These are phyloP conservation scores for Pythium scleroteichum DNA, from an alignment of 352 stramenopile genomes.

Conservation along the genomic window DNA sequence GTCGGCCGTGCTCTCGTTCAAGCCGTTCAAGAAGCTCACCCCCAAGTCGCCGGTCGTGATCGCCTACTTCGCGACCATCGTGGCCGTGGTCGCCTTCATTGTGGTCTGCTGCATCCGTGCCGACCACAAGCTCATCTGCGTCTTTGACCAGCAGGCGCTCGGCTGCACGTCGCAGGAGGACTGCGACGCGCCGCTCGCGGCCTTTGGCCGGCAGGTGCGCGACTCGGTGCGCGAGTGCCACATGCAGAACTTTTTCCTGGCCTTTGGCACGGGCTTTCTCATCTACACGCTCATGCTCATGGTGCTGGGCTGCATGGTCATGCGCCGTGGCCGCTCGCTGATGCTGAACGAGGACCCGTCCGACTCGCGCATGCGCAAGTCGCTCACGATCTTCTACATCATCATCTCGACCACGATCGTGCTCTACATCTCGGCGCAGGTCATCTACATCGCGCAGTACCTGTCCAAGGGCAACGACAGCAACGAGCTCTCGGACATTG, in stretches of 20 bases:
- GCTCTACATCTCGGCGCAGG: constrained; percentile 83
- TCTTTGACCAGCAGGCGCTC: constrained; percentile 66
- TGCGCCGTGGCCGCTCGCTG: constrained; percentile 76
- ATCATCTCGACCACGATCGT: constrained; percentile 89
- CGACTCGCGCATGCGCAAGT: constrained; percentile 80
- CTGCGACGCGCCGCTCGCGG: constrained; percentile 55
- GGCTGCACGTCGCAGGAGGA: constrained; percentile 56
- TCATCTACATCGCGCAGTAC: constrained; percentile 89
- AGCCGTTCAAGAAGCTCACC: constrained; percentile 87
- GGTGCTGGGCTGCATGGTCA: constrained; percentile 85
- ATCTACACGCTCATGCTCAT: constrained; percentile 86
- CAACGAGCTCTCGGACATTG: constrained; percentile 71
- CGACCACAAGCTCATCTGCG: constrained; percentile 64
- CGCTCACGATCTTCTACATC: constrained; percentile 86
- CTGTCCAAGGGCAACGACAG: constrained; percentile 53
- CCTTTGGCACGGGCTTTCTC: constrained; percentile 75
- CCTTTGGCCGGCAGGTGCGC: constrained; percentile 67
- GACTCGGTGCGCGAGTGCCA: constrained; percentile 66
- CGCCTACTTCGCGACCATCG: constrained; percentile 66
- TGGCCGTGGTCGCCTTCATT: constrained; percentile 66
- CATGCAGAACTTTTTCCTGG: constrained; percentile 83
- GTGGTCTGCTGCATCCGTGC: constrained; percentile 53
- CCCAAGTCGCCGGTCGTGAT: constrained; percentile 80
- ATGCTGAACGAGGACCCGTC: constrained; percentile 88
- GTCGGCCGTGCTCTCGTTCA: constrained; percentile 77